Conservation (phyloP, 768 basidiomycete species). For the Leccinum truebloodii region DNA sequence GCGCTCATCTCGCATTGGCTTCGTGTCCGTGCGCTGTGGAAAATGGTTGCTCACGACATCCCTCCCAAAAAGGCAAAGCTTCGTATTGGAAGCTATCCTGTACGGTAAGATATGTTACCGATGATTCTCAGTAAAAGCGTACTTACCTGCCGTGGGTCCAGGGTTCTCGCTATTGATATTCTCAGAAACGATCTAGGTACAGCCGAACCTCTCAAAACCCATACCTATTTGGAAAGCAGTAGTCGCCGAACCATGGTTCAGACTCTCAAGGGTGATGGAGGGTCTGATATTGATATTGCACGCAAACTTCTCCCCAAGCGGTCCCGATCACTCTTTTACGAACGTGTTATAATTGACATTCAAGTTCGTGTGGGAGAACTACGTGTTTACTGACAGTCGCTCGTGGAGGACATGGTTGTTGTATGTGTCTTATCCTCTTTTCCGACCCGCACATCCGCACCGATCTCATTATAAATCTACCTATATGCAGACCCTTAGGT, state of each 20-base stretch:
- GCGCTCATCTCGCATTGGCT: not conserved
- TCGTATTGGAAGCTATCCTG: constrained; percentile 15
- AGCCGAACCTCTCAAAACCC: no score
- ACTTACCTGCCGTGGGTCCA: constrained; percentile 5
- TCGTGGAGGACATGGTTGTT: constrained; percentile 31
- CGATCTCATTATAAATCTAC: constrained; percentile 5
- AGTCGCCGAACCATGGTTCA: no score
- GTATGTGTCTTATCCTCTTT: constrained; percentile 15
- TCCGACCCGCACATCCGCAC: not conserved
- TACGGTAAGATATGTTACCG: constrained; percentile 15
- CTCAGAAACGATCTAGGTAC: no score
- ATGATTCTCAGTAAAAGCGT: not conserved
- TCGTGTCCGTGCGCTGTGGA: not conserved
- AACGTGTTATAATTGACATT: constrained; percentile 11
- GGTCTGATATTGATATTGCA: no score
- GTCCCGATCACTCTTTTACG: constrained; percentile 27
- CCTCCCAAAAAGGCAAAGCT: constrained; percentile 23
- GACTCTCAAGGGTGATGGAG: no score
- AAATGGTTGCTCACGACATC: constrained; percentile 1
- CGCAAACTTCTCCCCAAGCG: no score
- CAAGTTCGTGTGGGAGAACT: constrained; percentile 26
- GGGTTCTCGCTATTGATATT: constrained; percentile 28
- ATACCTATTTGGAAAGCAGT: no score
- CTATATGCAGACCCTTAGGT: no score
- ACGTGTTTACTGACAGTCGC: constrained; percentile 22